These are phyloP conservation scores for Eimeria maxima DNA, from an alignment of 169 alveolate species.

Conservation along the genomic window DNA sequence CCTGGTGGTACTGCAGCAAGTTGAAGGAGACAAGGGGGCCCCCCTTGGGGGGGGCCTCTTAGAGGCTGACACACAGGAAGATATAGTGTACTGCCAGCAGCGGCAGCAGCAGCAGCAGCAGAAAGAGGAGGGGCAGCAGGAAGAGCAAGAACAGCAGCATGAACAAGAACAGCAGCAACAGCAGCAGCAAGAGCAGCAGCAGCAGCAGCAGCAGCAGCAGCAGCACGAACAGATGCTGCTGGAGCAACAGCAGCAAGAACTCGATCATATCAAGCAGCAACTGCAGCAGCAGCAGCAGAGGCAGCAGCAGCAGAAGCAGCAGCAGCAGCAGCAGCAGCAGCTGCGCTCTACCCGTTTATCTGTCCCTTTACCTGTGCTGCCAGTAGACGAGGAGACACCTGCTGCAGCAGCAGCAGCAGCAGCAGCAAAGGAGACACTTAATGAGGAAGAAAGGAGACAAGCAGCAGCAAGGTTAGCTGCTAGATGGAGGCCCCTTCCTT, in stretches of 20 bases:
- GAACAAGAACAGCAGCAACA: too few relatives aligned
- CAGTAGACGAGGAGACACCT: background rate
- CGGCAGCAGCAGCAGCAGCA: constrained; percentile 38
- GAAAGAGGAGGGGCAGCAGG: background rate
- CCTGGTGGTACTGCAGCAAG: background rate
- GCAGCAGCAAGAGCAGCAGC: background rate
- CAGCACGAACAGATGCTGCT: background rate
- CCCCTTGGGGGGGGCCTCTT: background rate
- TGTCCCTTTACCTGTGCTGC: background rate
- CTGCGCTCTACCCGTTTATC: background rate
- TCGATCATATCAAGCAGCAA: too few relatives aligned
- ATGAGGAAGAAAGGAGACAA: background rate
- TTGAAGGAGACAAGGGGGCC: constrained; percentile 13
- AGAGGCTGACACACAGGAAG: background rate
- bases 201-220: constrained; percentile 53
- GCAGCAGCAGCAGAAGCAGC: constrained; percentile 45
- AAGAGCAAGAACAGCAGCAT: too few relatives aligned
- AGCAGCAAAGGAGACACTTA: background rate
- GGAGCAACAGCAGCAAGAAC: background rate
- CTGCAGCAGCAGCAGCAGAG: too few relatives aligned
- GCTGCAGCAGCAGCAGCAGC: too few relatives aligned
- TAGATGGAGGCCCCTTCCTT: constrained; percentile 23
- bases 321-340: constrained; percentile 41
- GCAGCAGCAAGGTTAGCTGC: background rate
- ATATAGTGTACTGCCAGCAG: background rate